A percentile compares a stretch with the other conserved stretches of the same genome.
Conservation (phyloP, 352 stramenopile species). For the Saprolegnia parasitica region DNA sequence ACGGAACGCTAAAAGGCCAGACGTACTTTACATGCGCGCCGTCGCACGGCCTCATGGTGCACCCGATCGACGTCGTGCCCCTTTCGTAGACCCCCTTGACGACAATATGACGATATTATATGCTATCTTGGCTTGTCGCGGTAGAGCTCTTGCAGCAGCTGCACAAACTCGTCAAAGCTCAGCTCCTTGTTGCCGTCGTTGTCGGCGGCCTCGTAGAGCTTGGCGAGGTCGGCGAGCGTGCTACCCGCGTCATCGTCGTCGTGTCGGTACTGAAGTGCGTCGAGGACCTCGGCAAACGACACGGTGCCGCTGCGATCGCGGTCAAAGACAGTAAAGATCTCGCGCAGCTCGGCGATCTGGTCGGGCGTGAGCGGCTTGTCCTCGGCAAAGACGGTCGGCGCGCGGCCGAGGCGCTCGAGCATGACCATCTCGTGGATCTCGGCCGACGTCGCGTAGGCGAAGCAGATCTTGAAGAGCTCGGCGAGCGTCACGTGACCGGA, state of each 20-base stretch:
- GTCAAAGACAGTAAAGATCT: constrained; percentile 69
- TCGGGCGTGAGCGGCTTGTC: constrained; percentile 28
- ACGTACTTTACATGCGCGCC: constrained; percentile 57
- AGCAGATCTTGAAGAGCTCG: constrained; percentile 60
- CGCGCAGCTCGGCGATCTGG: constrained; percentile 44
- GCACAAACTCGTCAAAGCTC: constrained; percentile 67
- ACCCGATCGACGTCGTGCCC: background rate
- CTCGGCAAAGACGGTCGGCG: constrained; percentile 44
- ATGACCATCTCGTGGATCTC: constrained; percentile 67
- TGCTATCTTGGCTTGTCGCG: background rate
- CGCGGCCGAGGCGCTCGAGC: constrained; percentile 59
- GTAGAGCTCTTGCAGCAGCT: constrained; percentile 52
- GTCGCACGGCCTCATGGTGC: constrained; percentile 64
- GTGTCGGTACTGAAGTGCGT: constrained; percentile 57
- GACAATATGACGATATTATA: no score
- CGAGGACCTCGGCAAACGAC: constrained; percentile 68
- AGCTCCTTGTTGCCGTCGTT: constrained; percentile 45
- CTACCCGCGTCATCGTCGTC: constrained; percentile 46
- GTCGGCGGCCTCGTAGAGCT: constrained; percentile 57
- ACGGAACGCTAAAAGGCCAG: constrained; percentile 61
- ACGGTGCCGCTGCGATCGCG: constrained; percentile 58
- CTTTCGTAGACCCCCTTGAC: background rate
- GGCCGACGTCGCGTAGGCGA: constrained; percentile 53
- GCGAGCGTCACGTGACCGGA: constrained; percentile 51
- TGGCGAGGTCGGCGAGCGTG: constrained; percentile 51